Conservation (phyloP, 2,329 filamentous ascomycete species). For the Scedosporium dehoogii region DNA sequence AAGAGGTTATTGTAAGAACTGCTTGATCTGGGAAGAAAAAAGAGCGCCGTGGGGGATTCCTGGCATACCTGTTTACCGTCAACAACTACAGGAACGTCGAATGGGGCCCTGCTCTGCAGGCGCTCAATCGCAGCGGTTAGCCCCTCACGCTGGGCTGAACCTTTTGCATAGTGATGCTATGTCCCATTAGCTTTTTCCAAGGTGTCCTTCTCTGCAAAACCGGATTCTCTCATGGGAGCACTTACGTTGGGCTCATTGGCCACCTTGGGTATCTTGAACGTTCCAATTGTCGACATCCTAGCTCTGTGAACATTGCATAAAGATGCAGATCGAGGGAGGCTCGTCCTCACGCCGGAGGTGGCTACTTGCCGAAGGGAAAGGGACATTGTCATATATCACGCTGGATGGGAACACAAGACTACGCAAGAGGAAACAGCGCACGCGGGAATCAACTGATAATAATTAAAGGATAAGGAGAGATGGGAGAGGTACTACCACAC, state of each 20-base stretch:
- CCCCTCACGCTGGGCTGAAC: slow-evolving; percentile 66
- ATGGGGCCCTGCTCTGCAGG: slow-evolving; percentile 56
- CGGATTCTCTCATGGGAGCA: slow-evolving; percentile 12
- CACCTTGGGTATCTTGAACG: slow-evolving; percentile 80
- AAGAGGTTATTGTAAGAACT: not conserved
- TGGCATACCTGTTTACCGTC: slow-evolving; percentile 64
- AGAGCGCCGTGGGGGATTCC: not conserved
- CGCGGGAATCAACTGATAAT: not conserved
- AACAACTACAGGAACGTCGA: slow-evolving; percentile 75
- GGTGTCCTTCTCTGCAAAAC: not conserved
- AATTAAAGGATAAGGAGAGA: not conserved
- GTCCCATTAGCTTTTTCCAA: not conserved
- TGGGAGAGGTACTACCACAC: no score
- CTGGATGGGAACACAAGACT: no score
- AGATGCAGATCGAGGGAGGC: not conserved
- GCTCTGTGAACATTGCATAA: not conserved
- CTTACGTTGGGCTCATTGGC: slow-evolving; percentile 93
- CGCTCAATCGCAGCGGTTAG: slow-evolving; percentile 64
- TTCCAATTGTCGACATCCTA: slow-evolving; percentile 51
- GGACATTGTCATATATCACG: not conserved
- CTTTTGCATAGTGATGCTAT: slow-evolving; percentile 83
- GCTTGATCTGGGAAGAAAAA: not conserved
- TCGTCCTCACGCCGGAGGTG: not conserved
- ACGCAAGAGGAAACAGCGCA: no score
- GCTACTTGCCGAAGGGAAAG: not conserved